Conservation (phyloP, 495 filamentous ascomycete genomes). For the Aspergillus biplanus region DNA sequence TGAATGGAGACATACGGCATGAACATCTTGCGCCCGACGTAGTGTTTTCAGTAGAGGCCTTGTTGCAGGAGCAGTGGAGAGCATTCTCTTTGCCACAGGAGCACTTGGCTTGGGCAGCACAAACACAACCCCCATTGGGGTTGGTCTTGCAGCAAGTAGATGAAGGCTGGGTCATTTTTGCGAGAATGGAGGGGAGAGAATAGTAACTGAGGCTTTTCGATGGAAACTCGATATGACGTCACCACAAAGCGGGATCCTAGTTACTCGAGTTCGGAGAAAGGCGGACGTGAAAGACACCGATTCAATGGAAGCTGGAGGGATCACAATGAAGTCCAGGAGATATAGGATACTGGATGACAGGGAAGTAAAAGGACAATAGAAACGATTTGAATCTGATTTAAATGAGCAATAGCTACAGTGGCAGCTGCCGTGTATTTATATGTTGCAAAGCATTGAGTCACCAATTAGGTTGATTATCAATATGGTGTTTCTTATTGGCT, state of each 20-base stretch:
- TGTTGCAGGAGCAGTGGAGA: slow-evolving; percentile 83
- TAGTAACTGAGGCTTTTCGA: neutral
- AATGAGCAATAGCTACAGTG: slow-evolving; percentile 5
- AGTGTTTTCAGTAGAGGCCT: slow-evolving; percentile 74
- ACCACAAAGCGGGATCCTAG: neutral
- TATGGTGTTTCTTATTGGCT: slow-evolving; percentile 33
- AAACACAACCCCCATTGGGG: slow-evolving; percentile 57
- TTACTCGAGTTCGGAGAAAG: too few relatives aligned
- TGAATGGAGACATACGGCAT: slow-evolving; percentile 62
- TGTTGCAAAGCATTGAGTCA: slow-evolving; percentile 14
- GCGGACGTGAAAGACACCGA: too few relatives aligned
- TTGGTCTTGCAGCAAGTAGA: slow-evolving; percentile 67
- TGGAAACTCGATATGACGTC: slow-evolving; percentile 12
- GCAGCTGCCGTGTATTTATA: slow-evolving; percentile 35
- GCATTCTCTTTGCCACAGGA: slow-evolving; percentile 88
- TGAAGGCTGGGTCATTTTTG: slow-evolving; percentile 55
- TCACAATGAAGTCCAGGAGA: too few relatives aligned
- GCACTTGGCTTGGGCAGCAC: slow-evolving; percentile 70
- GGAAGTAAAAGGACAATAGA: neutral
- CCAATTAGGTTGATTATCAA: slow-evolving; percentile 31
- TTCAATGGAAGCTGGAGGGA: too few relatives aligned
- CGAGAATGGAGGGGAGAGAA: neutral
- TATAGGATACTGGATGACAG: neutral
- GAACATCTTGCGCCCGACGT: slow-evolving; percentile 78
- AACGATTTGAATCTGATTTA: neutral